phyloP scores from a whole-genome alignment of 1,284 basidiomycete genomes.

The Puccinia triticina region DNA sequence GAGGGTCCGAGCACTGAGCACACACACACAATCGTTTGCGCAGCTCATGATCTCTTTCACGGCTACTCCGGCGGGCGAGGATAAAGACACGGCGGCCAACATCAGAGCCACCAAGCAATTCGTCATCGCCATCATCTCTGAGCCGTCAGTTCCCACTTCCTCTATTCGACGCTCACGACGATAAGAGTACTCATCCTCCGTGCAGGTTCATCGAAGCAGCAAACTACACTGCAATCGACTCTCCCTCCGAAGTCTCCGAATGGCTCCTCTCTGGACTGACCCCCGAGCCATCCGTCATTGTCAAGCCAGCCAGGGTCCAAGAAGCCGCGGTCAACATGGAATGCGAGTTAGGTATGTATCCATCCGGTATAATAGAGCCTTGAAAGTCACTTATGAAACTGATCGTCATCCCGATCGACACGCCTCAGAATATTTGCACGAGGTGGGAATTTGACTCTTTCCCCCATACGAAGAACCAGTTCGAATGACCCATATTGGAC shows the following conservation, averaged over 20 bases:
- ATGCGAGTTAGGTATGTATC: slow-evolving; percentile 45
- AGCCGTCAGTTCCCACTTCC: slow-evolving; percentile 61
- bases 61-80: slow-evolving; percentile 58
- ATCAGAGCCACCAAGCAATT: slow-evolving; percentile 72
- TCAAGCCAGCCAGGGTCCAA: slow-evolving; percentile 68
- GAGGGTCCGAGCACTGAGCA: too few species aligned
- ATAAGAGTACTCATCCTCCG: neutral
- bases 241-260: slow-evolving; percentile 70
- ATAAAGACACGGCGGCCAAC: slow-evolving; percentile 72
- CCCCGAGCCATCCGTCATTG: slow-evolving; percentile 66
- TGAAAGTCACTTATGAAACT: neutral
- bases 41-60: slow-evolving; percentile 52
- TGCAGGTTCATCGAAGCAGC: slow-evolving; percentile 69
- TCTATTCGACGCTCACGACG: too few species aligned
- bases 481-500: neutral
- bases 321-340: slow-evolving; percentile 64
- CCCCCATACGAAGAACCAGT: neutral
- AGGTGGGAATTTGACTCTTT: neutral
- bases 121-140: slow-evolving; percentile 75
- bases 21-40: slow-evolving; percentile 35
- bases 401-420: neutral
- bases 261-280: slow-evolving; percentile 76
- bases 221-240: slow-evolving; percentile 71
- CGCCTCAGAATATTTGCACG: slow-evolving; percentile 22
- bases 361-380: neutral